Percentiles rank a stretch among this genome's conserved stretches.
These are phyloP conservation scores for Aspergillus bertholletiae DNA, from an alignment of 495 filamentous ascomycete species.

Conservation along the genomic window DNA sequence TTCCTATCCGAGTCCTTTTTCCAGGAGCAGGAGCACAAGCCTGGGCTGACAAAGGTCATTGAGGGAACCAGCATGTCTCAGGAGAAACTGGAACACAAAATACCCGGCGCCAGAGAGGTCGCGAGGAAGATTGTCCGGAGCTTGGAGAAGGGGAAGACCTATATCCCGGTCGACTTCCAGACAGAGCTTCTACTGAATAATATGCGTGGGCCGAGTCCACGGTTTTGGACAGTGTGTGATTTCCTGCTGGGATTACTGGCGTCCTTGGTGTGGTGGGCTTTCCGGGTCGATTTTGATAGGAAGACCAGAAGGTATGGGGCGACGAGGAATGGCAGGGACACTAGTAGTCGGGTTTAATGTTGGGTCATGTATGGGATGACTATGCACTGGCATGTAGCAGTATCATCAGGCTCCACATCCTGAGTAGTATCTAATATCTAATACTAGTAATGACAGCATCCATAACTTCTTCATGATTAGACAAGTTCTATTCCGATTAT, in stretches of 20 bases:
- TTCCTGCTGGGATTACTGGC: slow-evolving; percentile 14
- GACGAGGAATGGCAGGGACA: no score
- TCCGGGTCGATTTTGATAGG: slow-evolving; percentile 9
- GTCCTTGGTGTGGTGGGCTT: slow-evolving; percentile 12
- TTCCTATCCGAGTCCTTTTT: slow-evolving; percentile 29
- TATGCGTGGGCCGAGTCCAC: slow-evolving; percentile 26
- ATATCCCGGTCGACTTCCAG: slow-evolving; percentile 14
- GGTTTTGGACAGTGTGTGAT: slow-evolving; percentile 12
- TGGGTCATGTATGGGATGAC: no score
- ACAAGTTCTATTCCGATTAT: no score
- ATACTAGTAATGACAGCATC: no score
- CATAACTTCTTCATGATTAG: no score
- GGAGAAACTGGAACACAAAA: neutral
- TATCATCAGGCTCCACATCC: no score
- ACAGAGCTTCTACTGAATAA: slow-evolving; percentile 21
- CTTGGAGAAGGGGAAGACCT: slow-evolving; percentile 7
- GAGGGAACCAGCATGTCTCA: slow-evolving; percentile 20
- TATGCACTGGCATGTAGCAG: no score
- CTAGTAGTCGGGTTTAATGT: neutral
- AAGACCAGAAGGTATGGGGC: slow-evolving; percentile 9
- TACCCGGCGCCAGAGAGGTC: neutral
- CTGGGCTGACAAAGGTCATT: slow-evolving; percentile 30
- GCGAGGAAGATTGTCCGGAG: slow-evolving; percentile 11
- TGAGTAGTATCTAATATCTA: no score
- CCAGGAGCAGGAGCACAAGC: slow-evolving; percentile 31